Percentiles rank a stretch among this genome's conserved stretches.
These are phyloP conservation scores for Cercospora zeina DNA, from an alignment of 2,329 filamentous ascomycete species.

Conservation along the genomic window DNA sequence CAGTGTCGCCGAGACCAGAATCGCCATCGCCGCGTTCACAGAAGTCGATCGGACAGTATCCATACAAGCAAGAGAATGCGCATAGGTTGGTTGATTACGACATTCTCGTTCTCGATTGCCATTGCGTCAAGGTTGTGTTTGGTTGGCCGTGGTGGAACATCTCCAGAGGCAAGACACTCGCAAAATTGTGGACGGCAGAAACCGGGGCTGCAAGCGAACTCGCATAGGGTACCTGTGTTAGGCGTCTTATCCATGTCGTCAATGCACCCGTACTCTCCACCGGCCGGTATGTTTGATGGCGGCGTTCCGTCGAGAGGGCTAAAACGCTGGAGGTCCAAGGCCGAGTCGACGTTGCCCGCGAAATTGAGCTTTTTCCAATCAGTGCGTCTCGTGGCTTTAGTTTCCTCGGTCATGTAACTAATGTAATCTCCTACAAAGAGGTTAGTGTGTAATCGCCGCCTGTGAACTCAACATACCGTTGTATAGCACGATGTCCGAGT, in stretches of 20 bases:
- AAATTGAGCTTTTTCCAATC: background rate
- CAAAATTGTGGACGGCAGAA: background rate
- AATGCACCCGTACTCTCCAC: background rate
- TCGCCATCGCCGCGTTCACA: background rate
- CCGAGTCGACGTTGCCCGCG: background rate
- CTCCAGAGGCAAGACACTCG: background rate
- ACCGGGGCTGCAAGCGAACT: background rate
- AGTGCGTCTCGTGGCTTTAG: background rate
- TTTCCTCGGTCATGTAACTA: background rate
- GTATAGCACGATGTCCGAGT: background rate
- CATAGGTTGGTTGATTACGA: background rate
- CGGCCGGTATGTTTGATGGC: background rate
- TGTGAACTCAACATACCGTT: background rate
- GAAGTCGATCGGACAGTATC: background rate
- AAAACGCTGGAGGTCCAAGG: background rate
- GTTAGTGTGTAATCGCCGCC: background rate
- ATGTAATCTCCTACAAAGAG: background rate
- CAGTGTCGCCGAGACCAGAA: background rate
- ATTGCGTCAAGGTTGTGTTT: background rate
- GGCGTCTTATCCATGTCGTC: background rate
- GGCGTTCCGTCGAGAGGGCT: background rate
- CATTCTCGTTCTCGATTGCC: background rate
- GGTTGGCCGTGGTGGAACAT: background rate
- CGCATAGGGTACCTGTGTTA: background rate
- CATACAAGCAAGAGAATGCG: background rate